Evolutionary conservation across 345 rosid genomes (phyloP), one percentile per base, ranked within the genome.

Genomic region (Camelina laxa): DNA sequence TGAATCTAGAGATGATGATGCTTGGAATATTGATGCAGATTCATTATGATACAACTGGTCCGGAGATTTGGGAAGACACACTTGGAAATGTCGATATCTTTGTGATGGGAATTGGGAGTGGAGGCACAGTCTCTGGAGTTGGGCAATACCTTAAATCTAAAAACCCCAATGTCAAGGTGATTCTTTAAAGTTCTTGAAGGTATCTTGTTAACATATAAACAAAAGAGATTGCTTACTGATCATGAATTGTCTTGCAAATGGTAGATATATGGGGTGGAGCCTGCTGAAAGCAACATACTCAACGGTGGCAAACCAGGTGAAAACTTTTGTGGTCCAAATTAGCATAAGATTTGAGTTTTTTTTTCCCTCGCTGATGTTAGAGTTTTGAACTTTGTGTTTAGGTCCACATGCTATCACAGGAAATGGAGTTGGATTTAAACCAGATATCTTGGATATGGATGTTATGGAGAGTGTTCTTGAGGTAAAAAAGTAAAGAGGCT

Each of bases 21-120:
- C 1, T 50, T 31, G 60, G 11, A 41, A 74, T 79, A 1, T 61
- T 69, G 41, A 3, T 71, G 77, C 78, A 94, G 99, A 83, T 80
- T 62, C 99, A 95, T 77, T 95, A 79, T 76, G 97, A 95, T 47
- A 95, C 99, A 1, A 95, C 99, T 0, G 97, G 99, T 38, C 99
- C 96, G 75, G 97, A 95, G 81, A 92, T 95, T 73, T 95, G 99
- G 99, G 99, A 92, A 79, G 99, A 91, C 51, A 88, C 99, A 3
- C 82, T 79, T 60, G 97, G 99, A 15, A 80, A 89, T 72, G 97
- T 95, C 1, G 99, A 95, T 73, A 92, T 95, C 27, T 95, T 91
- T 49, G 89, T 95, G 15, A 95, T 92, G 97, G 99, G 99, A 74
- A 92, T 95, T 22, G 99, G 97, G 39, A 91, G 99, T 60, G 99